Conservation (phyloP, 2,329 filamentous ascomycete genomes). For the Cordyceps pruinosa region DNA sequence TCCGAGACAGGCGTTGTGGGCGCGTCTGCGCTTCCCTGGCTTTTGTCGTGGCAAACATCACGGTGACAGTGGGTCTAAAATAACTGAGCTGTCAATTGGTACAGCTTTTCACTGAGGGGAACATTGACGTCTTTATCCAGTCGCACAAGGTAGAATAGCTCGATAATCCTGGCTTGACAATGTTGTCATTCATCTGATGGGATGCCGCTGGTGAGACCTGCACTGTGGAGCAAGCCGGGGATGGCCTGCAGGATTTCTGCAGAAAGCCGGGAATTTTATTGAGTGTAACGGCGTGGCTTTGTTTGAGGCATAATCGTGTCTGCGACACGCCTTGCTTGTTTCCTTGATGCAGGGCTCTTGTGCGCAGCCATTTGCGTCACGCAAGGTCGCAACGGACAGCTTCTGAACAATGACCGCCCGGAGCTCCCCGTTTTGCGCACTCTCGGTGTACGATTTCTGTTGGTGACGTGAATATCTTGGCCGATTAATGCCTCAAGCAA, state of each 20-base stretch:
- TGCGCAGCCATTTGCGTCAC: not conserved
- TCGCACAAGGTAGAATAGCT: not conserved
- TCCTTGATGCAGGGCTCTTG: not conserved
- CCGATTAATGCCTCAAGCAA: constrained; percentile 6
- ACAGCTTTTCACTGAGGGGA: not conserved
- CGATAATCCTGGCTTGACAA: not conserved
- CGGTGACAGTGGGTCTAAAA: no score
- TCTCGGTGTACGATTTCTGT: not conserved
- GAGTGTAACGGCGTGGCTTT: not conserved
- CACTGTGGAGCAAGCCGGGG: not conserved
- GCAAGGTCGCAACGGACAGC: not conserved
- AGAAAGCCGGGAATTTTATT: not conserved
- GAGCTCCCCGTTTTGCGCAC: not conserved
- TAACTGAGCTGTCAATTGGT: not conserved
- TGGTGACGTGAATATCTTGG: no score
- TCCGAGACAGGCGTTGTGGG: constrained; percentile 1
- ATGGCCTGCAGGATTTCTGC: not conserved
- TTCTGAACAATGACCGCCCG: not conserved
- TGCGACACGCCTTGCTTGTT: not conserved
- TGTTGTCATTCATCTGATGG: constrained; percentile 7
- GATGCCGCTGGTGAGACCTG: not conserved
- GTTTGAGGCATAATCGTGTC: not conserved
- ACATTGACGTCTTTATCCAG: not conserved
- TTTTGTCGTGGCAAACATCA: no score
- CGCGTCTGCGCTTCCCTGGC: no score